Conservation (phyloP, 2,329 filamentous ascomycete genomes). For the Ophiosphaerella korrae region DNA sequence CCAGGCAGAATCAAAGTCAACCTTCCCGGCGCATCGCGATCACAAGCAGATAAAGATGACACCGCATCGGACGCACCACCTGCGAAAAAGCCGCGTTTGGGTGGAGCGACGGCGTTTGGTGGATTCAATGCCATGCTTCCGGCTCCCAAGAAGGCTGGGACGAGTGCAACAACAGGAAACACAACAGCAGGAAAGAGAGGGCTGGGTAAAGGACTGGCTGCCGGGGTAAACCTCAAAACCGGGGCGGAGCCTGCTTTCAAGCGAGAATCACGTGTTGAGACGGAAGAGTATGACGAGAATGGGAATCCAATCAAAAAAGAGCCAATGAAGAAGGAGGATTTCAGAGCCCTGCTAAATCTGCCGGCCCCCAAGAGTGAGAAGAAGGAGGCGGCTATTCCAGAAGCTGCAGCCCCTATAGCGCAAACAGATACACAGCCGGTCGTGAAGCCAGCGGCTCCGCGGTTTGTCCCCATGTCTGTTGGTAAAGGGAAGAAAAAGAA, state of each 20-base stretch:
- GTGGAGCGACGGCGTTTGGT: slow-evolving; percentile 69
- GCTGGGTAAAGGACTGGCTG: slow-evolving; percentile 50
- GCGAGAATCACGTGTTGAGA: slow-evolving; percentile 58
- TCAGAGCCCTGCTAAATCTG: slow-evolving; percentile 43
- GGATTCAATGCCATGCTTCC: slow-evolving; percentile 88
- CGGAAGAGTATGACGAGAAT: slow-evolving; percentile 43
- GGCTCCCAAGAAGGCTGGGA: slow-evolving; percentile 69
- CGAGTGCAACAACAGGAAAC: slow-evolving; percentile 27
- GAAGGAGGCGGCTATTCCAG: slow-evolving; percentile 35
- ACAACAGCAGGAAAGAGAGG: slow-evolving; percentile 39
- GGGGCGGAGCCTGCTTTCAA: slow-evolving; percentile 82
- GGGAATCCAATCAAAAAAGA: slow-evolving; percentile 38
- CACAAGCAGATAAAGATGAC: slow-evolving; percentile 46
- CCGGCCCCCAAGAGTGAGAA: slow-evolving; percentile 32
- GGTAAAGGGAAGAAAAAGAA: slow-evolving; percentile 66
- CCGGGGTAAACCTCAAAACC: slow-evolving; percentile 77
- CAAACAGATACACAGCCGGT: slow-evolving; percentile 61
- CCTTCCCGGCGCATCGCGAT: slow-evolving; percentile 63
- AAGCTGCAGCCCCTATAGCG: slow-evolving; percentile 2
- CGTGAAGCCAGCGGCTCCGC: slow-evolving; percentile 75
- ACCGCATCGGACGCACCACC: slow-evolving; percentile 56
- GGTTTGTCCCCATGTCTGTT: slow-evolving; percentile 88
- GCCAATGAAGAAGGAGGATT: slow-evolving; percentile 38
- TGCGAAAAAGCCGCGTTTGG: slow-evolving; percentile 71
- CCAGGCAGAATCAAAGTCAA: slow-evolving; percentile 84